Evolutionary conservation across 2,329 filamentous ascomycete genomes (phyloP), one percentile per base, ranked within the genome.

Genomic region (Penicillium sclerotigenum): DNA sequence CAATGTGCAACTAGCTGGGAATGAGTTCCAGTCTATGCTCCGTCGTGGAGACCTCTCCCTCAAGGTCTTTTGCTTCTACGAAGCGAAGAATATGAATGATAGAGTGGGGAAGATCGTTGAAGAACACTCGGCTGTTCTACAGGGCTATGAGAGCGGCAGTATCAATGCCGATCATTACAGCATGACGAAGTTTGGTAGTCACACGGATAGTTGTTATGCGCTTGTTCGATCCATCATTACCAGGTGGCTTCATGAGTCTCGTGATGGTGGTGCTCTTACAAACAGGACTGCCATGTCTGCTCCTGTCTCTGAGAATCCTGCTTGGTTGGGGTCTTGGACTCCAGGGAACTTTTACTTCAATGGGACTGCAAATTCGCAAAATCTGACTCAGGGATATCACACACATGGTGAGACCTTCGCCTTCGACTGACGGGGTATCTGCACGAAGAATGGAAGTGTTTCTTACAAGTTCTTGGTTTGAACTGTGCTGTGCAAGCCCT

Each of bases 1-100:
- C 13, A 42, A 54, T 33, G 37, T 56, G 6, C 56, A 60, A 29
- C 33, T 36, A 7, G 20, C 40, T 2, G 53, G 20, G 6, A 34
- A 51, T 28, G 52, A 52, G 13, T 60, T 60, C 13, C 52, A 56
- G 22, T 7, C 29, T 8, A 56, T 59, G 58, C 26, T 60, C 4
- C 31, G 34, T 13, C 38, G 52, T 2, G 52, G 49, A 1, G 57
- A 58, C 9, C 29, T 53, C 14, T 20, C 37, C 6, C 34, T 56
- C 7, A 52, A 51, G 22, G 26, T 60, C 8, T 59, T 56, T 16
- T 60, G 56, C 41, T 59, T 59, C 18, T 59, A 56, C n/a, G 58
- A 60, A 31, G 37, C 22, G 26, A 45, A 48, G 28, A 9, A 47
- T 18, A 48, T 49, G 41, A 52, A 56, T 31, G 37, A 41, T n/a